Conservation (phyloP, 2,329 filamentous ascomycete species). For the Trichoderma lentiforme region DNA sequence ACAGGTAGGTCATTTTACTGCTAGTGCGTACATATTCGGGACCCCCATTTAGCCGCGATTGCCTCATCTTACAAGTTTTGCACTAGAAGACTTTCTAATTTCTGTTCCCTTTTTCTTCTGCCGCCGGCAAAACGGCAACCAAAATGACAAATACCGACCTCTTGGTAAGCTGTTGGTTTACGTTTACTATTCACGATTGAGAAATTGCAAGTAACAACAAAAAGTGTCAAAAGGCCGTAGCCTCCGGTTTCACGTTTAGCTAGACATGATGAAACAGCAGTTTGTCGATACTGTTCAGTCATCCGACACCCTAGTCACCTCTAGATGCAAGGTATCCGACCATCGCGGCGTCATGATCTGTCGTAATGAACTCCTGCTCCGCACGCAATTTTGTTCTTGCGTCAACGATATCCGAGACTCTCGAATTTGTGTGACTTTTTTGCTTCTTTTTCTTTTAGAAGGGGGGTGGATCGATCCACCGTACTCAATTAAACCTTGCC, state of each 20-base stretch:
- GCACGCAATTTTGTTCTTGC: constrained; percentile 3
- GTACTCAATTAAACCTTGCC: neutral
- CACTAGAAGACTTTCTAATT: neutral
- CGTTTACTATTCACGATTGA: neutral
- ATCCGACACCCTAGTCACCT: neutral
- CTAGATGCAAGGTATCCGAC: neutral
- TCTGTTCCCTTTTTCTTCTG: neutral
- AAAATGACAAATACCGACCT: neutral
- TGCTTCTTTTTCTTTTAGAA: neutral
- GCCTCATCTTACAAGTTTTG: constrained; percentile 5
- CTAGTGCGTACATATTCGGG: neutral
- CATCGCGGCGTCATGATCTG: constrained; percentile 9
- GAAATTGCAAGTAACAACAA: neutral
- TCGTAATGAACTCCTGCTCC: constrained; percentile 6
- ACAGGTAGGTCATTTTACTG: neutral
- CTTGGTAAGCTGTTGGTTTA: neutral
- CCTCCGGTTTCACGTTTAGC: neutral
- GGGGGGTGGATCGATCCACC: neutral
- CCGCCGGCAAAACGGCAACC: neutral
- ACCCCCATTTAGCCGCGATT: neutral
- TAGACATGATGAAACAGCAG: constrained; percentile 1
- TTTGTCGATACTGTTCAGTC: neutral
- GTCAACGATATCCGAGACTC: neutral
- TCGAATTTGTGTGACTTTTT: neutral
- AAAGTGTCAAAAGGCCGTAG: neutral